Percentiles rank a stretch among this genome's conserved stretches.
phyloP scores from a whole-genome alignment of 148 eudicot genomes.

The Amaranthus palmeri region DNA sequence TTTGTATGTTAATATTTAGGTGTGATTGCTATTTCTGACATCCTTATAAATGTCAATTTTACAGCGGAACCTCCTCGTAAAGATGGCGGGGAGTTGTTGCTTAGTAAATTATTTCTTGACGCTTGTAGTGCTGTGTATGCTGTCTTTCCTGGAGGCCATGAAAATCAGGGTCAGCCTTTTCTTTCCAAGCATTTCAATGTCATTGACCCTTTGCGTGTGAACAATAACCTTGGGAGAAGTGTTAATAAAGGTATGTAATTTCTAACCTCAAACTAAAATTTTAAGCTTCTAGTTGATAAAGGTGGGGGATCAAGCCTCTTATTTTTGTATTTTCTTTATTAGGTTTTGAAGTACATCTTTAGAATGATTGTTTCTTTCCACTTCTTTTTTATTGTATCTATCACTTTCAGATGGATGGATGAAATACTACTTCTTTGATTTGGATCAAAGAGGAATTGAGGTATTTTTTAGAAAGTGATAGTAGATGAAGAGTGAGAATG shows the following conservation, averaged over 20 bases:
- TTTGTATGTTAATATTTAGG: neutral
- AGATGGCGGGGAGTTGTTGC: slow-evolving; percentile 66
- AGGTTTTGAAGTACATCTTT: too few species aligned
- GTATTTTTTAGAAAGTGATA: too few species aligned
- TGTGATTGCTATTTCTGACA: slow-evolving; percentile 9
- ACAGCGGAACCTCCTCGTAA: slow-evolving; percentile 86
- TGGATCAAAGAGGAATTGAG: too few species aligned
- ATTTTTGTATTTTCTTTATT: too few species aligned
- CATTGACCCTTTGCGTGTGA: slow-evolving; percentile 82
- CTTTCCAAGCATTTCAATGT: slow-evolving; percentile 82
- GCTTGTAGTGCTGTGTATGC: slow-evolving; percentile 75
- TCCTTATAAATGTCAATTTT: slow-evolving; percentile 14
- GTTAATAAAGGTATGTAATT: slow-evolving; percentile 74
- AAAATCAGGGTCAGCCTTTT: slow-evolving; percentile 76
- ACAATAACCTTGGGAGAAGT: slow-evolving; percentile 93
- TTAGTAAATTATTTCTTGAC: slow-evolving; percentile 67
- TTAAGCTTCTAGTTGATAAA: neutral
- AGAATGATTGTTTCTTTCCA: neutral
- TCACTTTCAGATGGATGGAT: too few species aligned
- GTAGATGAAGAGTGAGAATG: too few species aligned
- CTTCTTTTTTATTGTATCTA: neutral
- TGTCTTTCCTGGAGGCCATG: slow-evolving; percentile 68
- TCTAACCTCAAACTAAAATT: neutral
- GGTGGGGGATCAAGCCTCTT: neutral
- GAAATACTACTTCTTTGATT: too few species aligned